Percentiles rank a stretch among this genome's conserved stretches.
These are phyloP conservation scores for Gastrolobium bilobum DNA, from an alignment of 306 rosid species.

Conservation along the genomic window DNA sequence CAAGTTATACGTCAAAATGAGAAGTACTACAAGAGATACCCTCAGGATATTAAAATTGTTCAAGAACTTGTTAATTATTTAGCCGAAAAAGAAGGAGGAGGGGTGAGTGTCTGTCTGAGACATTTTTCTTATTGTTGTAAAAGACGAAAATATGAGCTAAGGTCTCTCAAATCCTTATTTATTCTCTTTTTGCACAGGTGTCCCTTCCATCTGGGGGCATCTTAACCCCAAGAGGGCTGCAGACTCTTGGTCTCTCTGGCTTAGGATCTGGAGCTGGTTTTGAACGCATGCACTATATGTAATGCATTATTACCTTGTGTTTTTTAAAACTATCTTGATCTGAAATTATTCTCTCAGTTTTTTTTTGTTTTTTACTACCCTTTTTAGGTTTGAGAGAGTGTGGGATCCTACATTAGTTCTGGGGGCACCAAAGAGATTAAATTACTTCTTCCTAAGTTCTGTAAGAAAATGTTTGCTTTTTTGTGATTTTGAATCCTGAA, in stretches of 20 bases:
- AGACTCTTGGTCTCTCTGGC: slow-evolving; percentile 82
- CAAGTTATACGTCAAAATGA: slow-evolving; percentile 75
- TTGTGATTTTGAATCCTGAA: slow-evolving; percentile 37
- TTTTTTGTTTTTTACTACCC: slow-evolving; percentile 21
- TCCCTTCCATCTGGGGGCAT: slow-evolving; percentile 94
- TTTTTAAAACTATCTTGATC: slow-evolving; percentile 8
- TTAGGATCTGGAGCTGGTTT: slow-evolving; percentile 87
- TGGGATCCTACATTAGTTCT: slow-evolving; percentile 95
- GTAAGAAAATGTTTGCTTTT: slow-evolving; percentile 63
- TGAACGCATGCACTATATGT: slow-evolving; percentile 95
- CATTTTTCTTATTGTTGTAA: slow-evolving; percentile 47
- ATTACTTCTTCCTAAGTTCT: slow-evolving; percentile 73
- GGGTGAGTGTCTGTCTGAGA: slow-evolving; percentile 60
- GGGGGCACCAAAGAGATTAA: slow-evolving; percentile 78
- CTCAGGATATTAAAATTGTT: slow-evolving; percentile 80
- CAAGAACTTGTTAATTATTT: slow-evolving; percentile 83
- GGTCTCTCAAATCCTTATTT: slow-evolving; percentile 35
- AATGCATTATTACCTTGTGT: slow-evolving; percentile 45
- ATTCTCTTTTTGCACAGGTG: slow-evolving; percentile 62
- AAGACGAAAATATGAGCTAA: slow-evolving; percentile 38
- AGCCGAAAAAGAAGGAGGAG: slow-evolving; percentile 79
- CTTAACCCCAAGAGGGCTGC: slow-evolving; percentile 89
- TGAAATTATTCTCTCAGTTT: slow-evolving; percentile 28
- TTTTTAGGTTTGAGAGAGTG: slow-evolving; percentile 83
- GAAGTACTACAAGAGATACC: slow-evolving; percentile 95